phyloP scores from a whole-genome alignment of 257 asterid species.

The Primulina eburnea region DNA sequence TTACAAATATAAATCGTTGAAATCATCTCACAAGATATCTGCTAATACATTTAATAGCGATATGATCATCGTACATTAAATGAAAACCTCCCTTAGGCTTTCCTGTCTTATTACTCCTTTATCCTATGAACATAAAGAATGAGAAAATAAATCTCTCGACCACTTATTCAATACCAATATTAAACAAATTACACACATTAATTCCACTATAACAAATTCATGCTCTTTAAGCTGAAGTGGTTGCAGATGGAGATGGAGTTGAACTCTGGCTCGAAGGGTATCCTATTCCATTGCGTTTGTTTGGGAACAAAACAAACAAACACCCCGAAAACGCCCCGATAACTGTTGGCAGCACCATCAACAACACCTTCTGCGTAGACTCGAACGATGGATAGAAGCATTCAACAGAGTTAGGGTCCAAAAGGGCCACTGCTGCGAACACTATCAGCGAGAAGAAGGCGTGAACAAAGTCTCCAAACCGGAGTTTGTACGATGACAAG shows the following conservation, averaged over 20 bases:
- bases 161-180: not conserved
- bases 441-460: slow-evolving; percentile 50
- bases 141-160: slow-evolving; percentile 15
- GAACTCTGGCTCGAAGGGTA: slow-evolving; percentile 42
- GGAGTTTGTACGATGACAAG: slow-evolving; percentile 43
- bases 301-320: slow-evolving; percentile 55
- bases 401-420: slow-evolving; percentile 57
- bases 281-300: slow-evolving; percentile 72
- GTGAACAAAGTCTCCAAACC: slow-evolving; percentile 64
- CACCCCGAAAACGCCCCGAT: slow-evolving; percentile 53
- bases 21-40: no score
- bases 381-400: slow-evolving; percentile 72
- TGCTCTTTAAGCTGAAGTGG: slow-evolving; percentile 13
- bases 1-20: no score
- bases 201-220: not conserved
- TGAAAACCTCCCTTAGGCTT: no score
- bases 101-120: no score
- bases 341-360: slow-evolving; percentile 63
- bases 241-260: not conserved
- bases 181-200: not conserved
- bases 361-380: slow-evolving; percentile 43
- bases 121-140: not conserved
- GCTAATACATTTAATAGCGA: no score
- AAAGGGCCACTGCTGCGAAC: slow-evolving; percentile 53
- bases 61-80: no score